Base-by-base conservation (phyloP, 306 rosid genomes). In the Sophora flavescens region DNA sequence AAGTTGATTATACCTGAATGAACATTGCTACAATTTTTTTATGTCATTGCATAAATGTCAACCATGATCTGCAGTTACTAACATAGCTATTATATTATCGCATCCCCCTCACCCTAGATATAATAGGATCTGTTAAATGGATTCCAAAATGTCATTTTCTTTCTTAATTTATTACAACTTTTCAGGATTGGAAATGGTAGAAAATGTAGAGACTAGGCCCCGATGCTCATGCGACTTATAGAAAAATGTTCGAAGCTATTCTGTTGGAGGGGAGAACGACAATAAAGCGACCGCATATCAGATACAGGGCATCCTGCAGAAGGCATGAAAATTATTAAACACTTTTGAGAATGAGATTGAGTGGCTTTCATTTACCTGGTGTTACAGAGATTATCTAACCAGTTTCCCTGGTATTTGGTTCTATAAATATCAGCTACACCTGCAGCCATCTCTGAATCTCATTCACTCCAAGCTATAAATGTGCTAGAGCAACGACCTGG, bases 271-370 rank as follows among this genome's bases (percentile, higher is more conserved):
- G 90, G 91, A 64, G 89, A n/a, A n/a, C n/a, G n/a, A 90, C 87
- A 53, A 78, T 84, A 74, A 90, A 94, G 78, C 36, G 93, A 57
- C 98, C 98, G 15, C 98, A 87, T 33, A 94, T 74, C 56, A 94
- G 90, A 88, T 94, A 95, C 74, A 88, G 77, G 26, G 97, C 97
- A 83, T 94, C 98, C 97, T 92, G 90, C 78, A 83, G 8, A 79
- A 79, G 13, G 57, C 59, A 83, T 16, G 16, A 80, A 78, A 72
- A 51, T 54, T 70, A 50, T 4, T 42, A 16, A 51, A 0, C 11
- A 60, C 16, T 51, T 28, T n/a, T n/a, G n/a, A n/a, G n/a, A n/a
- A n/a, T 57, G 11, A 35, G 54, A 63, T 42, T 59, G 72, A 71
- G 51, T 65, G n/a, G 4, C 36, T 44, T 70, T 26, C 30, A 38